Evolutionary conservation across 352 stramenopile genomes (phyloP), one percentile per base, ranked within the genome.

Genomic region (Pythium brassicae): DNA sequence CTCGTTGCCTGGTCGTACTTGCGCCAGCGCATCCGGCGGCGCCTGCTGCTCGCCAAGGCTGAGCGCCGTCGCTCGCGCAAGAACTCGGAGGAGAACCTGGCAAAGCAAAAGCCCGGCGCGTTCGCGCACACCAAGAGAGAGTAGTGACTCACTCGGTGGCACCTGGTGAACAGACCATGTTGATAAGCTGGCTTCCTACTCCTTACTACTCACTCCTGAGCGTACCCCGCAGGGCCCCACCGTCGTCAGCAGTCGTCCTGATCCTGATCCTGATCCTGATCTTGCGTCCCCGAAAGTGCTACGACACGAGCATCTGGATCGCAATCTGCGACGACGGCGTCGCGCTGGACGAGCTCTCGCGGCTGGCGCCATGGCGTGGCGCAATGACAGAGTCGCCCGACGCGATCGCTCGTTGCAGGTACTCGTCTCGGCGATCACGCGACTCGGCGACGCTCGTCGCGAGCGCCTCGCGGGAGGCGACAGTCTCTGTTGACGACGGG

Each of bases 1-100:
- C 62, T 93, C n/a, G 63, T 95, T 20, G 74, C 71, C 40, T 98
- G 89, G 78, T 84, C 88, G 46, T 84, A 93, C 51, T 78, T 97
- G 50, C 81, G 87, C 29, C 91, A 91, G 60, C 79, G 83, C 6
- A 64, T 98, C 26, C 73, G 85, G 23, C 71, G 77, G 4, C 73
- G 76, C 34, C 73, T 92, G 39, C 71, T 97, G 23, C 72, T 96
- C 17, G 88, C 89, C 45, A 98, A 98, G 71, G 94, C 95, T 6
- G 88, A 97, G 63, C 76, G 94, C 10, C 74, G 92, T 22, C 80
- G 87, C 2, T 94, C 83, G 5, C 72, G 89, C 17, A 89, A 89
- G 47, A 86, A 78, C 57, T 91, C 81, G 44, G 74, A 81, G 46
- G 71, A 75, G 12, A 69, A 80, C n/a, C 51, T 63, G 4, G 58